Conservation (phyloP, 129 eudicot genomes). For the Oenanthe sinensis region DNA sequence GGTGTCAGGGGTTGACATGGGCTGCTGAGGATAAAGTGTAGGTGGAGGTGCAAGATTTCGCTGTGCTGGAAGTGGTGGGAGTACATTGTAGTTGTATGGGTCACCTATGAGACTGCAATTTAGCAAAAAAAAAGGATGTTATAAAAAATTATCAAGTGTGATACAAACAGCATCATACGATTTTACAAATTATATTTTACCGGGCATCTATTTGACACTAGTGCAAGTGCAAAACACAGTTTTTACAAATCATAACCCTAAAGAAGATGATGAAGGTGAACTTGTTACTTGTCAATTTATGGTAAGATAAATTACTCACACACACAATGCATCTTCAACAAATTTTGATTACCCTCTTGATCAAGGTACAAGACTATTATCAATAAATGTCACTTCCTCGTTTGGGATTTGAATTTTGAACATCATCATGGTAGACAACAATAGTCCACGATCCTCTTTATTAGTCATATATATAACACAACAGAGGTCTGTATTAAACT, state of each 20-base stretch:
- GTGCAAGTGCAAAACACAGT: background rate
- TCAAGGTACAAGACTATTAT: background rate
- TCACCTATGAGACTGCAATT: conserved; percentile 42
- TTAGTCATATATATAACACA: background rate
- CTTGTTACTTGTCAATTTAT: background rate
- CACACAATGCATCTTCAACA: background rate
- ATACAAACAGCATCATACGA: conserved; percentile 3
- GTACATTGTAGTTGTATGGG: conserved; percentile 59
- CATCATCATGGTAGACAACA: background rate
- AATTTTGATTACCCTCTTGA: background rate
- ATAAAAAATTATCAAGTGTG: background rate
- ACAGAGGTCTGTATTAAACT: background rate
- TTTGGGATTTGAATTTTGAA: too few species aligned
- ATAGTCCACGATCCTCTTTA: background rate
- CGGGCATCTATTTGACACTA: background rate
- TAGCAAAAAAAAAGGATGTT: background rate
- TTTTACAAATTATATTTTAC: too few species aligned
- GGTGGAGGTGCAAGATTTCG: conserved; percentile 93
- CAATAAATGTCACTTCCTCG: too few species aligned
- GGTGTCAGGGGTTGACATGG: conserved; percentile 70
- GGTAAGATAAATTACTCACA: background rate
- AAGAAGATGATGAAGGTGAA: background rate
- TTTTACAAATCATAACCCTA: background rate
- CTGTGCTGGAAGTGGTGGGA: conserved; percentile 92
- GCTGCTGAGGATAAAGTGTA: conserved; percentile 96